Evolutionary conservation across 1,284 basidiomycete species (phyloP).

Genomic region (Ustilago esculenta): DNA sequence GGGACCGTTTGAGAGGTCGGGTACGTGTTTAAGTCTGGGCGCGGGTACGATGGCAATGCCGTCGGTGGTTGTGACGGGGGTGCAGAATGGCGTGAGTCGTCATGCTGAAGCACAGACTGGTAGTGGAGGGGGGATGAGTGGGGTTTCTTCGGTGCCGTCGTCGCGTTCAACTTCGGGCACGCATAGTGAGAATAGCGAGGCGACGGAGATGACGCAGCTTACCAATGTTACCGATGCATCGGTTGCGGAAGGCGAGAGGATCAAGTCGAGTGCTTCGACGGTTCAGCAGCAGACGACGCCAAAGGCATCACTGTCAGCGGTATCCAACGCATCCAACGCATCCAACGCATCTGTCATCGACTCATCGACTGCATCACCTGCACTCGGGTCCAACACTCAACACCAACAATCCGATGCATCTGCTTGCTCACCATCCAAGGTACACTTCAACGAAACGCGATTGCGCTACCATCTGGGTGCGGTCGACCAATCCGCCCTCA

Average conservation of each 20-base stretch:
- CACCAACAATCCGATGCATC: constrained; percentile 15
- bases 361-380: constrained; percentile 8
- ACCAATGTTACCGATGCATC: constrained; percentile 36
- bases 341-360: constrained; percentile 21
- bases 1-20: constrained; percentile 44
- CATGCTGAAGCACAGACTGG: constrained; percentile 28
- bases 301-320: constrained; percentile 45
- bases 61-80: constrained; percentile 47
- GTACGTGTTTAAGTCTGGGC: constrained; percentile 20
- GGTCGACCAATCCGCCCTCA: constrained; percentile 90
- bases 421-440: neutral
- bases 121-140: constrained; percentile 26
- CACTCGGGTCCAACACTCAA: constrained; percentile 18
- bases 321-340: constrained; percentile 28
- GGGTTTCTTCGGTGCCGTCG: constrained; percentile 49
- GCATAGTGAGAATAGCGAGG: constrained; percentile 60
- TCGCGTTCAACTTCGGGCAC: constrained; percentile 63
- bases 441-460: constrained; percentile 70
- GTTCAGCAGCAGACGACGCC: constrained; percentile 60
- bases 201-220: constrained; percentile 41
- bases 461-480: constrained; percentile 89
- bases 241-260: constrained; percentile 23
- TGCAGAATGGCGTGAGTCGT: constrained; percentile 18
- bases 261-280: constrained; percentile 56
- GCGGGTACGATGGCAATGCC: constrained; percentile 17